Conservation (phyloP, 2,329 filamentous ascomycete species). For the Juglanconis sp. region DNA sequence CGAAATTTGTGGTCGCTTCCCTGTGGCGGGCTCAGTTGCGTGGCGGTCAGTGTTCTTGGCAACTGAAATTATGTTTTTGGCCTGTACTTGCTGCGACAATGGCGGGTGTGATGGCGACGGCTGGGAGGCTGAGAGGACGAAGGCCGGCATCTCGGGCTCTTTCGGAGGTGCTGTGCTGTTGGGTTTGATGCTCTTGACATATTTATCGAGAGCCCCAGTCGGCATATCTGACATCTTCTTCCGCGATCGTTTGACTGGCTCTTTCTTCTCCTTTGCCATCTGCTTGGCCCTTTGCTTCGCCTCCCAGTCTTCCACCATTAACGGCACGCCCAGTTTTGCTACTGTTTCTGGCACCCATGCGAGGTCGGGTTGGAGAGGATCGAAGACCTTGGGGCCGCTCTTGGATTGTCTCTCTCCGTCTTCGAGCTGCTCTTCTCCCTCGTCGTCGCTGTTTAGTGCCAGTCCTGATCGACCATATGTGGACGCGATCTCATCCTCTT, state of each 20-base stretch:
- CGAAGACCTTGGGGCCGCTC: constrained; percentile 45
- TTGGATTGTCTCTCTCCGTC: constrained; percentile 21
- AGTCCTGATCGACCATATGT: constrained; percentile 49
- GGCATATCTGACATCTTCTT: constrained; percentile 25
- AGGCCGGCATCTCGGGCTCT: not conserved
- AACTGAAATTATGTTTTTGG: not conserved
- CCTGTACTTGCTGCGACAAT: not conserved
- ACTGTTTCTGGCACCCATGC: constrained; percentile 67
- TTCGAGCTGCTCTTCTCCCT: constrained; percentile 42
- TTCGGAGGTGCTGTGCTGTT: not conserved
- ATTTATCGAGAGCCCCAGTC: constrained; percentile 34
- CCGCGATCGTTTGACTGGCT: constrained; percentile 9
- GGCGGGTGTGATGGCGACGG: not conserved
- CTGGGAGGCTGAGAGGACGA: not conserved
- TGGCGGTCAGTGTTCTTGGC: not conserved
- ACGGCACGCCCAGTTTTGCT: constrained; percentile 61
- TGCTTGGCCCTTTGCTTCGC: constrained; percentile 32
- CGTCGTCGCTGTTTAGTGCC: constrained; percentile 65
- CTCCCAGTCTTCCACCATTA: constrained; percentile 65
- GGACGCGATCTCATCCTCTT: constrained; percentile 57
- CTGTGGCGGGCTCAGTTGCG: constrained; percentile 15
- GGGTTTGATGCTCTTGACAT: constrained; percentile 35
- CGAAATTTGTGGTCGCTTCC: constrained; percentile 26
- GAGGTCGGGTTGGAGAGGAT: constrained; percentile 63
- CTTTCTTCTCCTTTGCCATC: constrained; percentile 16